A percentile compares a stretch with the other conserved stretches of the same genome.
Evolutionary conservation across 106 monocot genomes (phyloP).

Genomic region (Platanthera guangdongensis): DNA sequence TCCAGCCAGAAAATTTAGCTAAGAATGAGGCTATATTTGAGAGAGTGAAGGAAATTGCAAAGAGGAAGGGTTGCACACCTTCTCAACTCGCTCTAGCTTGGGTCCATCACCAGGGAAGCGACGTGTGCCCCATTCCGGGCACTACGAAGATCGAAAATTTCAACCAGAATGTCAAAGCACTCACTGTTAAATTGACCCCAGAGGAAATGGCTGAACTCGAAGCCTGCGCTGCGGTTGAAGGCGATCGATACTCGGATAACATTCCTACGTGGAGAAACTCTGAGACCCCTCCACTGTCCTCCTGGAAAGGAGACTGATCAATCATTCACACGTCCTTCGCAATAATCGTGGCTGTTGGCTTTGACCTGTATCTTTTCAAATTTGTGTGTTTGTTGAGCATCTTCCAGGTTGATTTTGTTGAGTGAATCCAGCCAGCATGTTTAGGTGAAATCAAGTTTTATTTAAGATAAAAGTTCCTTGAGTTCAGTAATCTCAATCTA

Average conservation of each 20-base stretch:
- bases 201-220: conserved; percentile 48
- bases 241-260: conserved; percentile 21
- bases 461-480: no score
- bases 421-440: no score
- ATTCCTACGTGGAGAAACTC: conserved; percentile 31
- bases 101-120: conserved; percentile 36
- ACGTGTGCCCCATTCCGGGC: conserved; percentile 45
- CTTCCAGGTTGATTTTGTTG: no score
- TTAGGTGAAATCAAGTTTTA: no score
- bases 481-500: no score
- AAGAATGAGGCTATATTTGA: conserved; percentile 21
- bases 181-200: conserved; percentile 28
- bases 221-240: conserved; percentile 27
- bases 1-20: conserved; percentile 27
- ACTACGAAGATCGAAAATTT: conserved; percentile 56
- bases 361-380: no score
- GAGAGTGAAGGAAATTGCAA: conserved; percentile 26
- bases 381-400: no score
- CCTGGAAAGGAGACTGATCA: conserved; percentile 19
- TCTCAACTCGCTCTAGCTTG: conserved; percentile 42
- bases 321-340: no score
- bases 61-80: conserved; percentile 26
- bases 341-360: no score
- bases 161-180: conserved; percentile 42
- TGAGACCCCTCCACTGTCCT: conserved; percentile 41